These are phyloP conservation scores for Tulasnella sp. DNA, from an alignment of 768 basidiomycete genomes.

Conservation along the genomic window DNA sequence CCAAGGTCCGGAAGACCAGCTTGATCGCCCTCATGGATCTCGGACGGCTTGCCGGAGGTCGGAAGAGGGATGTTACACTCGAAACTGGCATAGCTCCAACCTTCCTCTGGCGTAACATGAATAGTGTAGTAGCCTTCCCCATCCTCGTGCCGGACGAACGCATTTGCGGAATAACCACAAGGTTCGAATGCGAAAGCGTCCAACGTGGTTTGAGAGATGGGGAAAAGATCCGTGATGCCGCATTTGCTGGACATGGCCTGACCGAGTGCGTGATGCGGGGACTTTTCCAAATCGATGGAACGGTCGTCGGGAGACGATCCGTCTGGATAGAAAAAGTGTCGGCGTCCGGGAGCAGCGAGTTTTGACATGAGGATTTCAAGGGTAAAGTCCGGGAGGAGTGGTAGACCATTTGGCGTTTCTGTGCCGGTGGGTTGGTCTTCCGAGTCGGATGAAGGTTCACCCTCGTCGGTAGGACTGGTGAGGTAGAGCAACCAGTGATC, in stretches of 20 bases:
- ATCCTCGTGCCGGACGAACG: slow-evolving; percentile 56
- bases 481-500: slow-evolving; percentile 98
- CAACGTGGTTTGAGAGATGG: slow-evolving; percentile 60
- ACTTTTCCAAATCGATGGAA: slow-evolving; percentile 16
- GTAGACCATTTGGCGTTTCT: slow-evolving; percentile 19
- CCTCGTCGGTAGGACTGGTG: slow-evolving; percentile 42
- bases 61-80: slow-evolving; percentile 84
- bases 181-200: slow-evolving; percentile 92
- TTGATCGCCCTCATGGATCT: slow-evolving; percentile 13
- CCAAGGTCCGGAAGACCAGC: slow-evolving; percentile 54
- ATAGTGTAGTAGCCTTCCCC: slow-evolving; percentile 94
- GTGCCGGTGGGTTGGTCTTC: slow-evolving; percentile 6
- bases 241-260: slow-evolving; percentile 47
- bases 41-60: slow-evolving; percentile 21
- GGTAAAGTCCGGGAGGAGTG: slow-evolving; percentile 56
- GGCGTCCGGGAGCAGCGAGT: slow-evolving; percentile 60
- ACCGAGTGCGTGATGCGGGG: slow-evolving; percentile 43
- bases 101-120: slow-evolving; percentile 95
- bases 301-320: slow-evolving; percentile 18
- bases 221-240: slow-evolving; percentile 76
- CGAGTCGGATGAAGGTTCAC: slow-evolving; percentile 3
- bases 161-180: slow-evolving; percentile 94
- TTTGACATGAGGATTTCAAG: slow-evolving; percentile 98
- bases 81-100: slow-evolving; percentile 97
- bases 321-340: slow-evolving; percentile 57